Base-by-base conservation (phyloP, 148 eudicot genomes). In the Pharnaceum exiguum region DNA sequence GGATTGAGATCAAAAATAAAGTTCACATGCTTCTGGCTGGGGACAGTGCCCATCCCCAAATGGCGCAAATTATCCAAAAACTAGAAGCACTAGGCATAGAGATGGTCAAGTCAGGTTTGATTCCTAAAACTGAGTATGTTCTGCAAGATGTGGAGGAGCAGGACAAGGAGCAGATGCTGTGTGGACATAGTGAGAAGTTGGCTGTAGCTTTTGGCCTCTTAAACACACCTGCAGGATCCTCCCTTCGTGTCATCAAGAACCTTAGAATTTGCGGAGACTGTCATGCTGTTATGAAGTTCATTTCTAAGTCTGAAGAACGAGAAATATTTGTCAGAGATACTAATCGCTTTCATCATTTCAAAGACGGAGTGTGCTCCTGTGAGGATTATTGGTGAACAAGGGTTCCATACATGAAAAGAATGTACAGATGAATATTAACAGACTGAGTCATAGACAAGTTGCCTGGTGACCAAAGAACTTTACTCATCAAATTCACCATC, bases 331-430 rank as follows among this genome's bases (percentile, higher is more conserved):
- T 89, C 7, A 67, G 97, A 66, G 95, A 90, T 28, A 80, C 95
- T 10, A 84, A 80, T 56, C 86, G 95, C 27, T 87, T 82, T 71
- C 91, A 90, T 73, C 87, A 84, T 70, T 84, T 90, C 59, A 79
- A 79, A 73, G 83, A 83, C 56, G 97, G 95, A 30, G 76, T 68
- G 53, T 90, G 97, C 58, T 86, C 95, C 15, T 86, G 97, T 80
- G 86, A 81, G n/a, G 86, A 90, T 66, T 85, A 71, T 66, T 90
- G 95, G 95, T 90, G 80, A 86, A 46, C 42, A 18, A 48, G 23
- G 26, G 58, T 13, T 11, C 18, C 17, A 17, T n/a, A 33, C 5
- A 16, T 33, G 12, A 5, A 31, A 9, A 11, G 4, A 5, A 7
- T 39, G 17, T 39, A 39, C 4, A 15, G 11, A 1, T 13, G 16